A percentile compares a stretch with the other conserved stretches of the same genome.
Conservation (phyloP, 2,329 filamentous ascomycete species). For the Xylaria polymorpha region DNA sequence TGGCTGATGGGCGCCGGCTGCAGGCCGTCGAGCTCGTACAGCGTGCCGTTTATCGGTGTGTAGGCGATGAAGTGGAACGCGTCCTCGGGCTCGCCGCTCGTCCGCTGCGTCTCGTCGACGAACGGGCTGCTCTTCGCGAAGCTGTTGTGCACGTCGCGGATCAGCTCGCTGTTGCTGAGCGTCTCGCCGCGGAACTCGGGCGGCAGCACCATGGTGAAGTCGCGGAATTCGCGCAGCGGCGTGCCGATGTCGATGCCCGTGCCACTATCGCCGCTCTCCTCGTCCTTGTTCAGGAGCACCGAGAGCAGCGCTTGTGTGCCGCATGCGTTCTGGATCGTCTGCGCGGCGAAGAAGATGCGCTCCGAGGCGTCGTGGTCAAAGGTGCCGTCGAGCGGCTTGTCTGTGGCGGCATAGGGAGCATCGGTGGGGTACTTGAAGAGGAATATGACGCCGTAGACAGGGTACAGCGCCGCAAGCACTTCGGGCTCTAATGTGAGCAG, state of each 20-base stretch:
- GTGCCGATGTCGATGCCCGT: conserved; percentile 76
- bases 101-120: conserved; percentile 85
- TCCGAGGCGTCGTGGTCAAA: conserved; percentile 82
- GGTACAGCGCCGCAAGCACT: conserved; percentile 75
- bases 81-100: conserved; percentile 81
- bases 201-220: conserved; percentile 87
- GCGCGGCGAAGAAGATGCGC: conserved; percentile 90
- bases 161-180: conserved; percentile 72
- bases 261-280: conserved; percentile 6
- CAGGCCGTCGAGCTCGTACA: conserved; percentile 96
- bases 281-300: conserved; percentile 84
- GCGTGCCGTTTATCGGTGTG: conserved; percentile 78
- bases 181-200: conserved; percentile 74
- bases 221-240: conserved; percentile 80
- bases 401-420: conserved; percentile 67
- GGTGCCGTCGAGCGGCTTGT: conserved; percentile 80
- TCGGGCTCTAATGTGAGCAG: conserved; percentile 88
- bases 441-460: conserved; percentile 96
- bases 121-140: conserved; percentile 92
- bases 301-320: conserved; percentile 95
- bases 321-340: conserved; percentile 99
- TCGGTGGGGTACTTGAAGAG: conserved; percentile 95
- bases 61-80: conserved; percentile 99
- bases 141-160: conserved; percentile 86
- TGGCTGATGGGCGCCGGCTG: conserved; percentile 94